These are phyloP conservation scores for Microdochium bolleyi DNA, from an alignment of 2,329 filamentous ascomycete genomes.

Conservation along the genomic window DNA sequence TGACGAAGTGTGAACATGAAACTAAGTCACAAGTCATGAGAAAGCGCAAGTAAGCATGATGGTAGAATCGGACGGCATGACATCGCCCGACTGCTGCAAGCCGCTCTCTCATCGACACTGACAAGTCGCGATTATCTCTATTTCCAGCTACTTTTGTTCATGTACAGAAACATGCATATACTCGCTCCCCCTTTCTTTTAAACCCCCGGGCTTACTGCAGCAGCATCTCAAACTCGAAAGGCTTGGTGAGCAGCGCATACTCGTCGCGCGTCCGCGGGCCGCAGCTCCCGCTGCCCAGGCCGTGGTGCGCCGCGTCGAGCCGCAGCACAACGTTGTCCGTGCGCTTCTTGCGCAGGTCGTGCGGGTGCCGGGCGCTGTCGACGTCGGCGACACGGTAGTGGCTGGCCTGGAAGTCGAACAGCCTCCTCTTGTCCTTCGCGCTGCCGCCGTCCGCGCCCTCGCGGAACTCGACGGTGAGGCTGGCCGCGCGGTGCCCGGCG, in stretches of 20 bases:
- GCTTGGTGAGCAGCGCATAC: not conserved
- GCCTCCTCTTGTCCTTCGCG: slow-evolving; percentile 19
- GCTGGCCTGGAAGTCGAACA: slow-evolving; percentile 48
- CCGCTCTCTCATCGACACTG: too few species aligned
- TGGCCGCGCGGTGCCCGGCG: slow-evolving; percentile 8
- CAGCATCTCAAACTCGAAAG: not conserved
- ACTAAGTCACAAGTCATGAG: too few species aligned
- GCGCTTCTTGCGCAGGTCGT: not conserved
- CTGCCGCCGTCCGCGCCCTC: slow-evolving; percentile 15
- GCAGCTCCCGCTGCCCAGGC: not conserved
- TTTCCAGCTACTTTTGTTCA: too few species aligned
- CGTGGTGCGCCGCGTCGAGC: slow-evolving; percentile 1
- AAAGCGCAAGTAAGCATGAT: too few species aligned
- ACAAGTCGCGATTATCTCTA: too few species aligned
- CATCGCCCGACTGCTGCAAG: too few species aligned
- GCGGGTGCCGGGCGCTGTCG: not conserved
- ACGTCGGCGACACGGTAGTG: slow-evolving; percentile 10
- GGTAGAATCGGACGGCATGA: too few species aligned
- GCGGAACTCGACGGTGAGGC: slow-evolving; percentile 16
- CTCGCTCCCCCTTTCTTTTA: too few species aligned
- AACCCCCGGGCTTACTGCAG: too few species aligned
- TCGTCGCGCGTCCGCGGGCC: not conserved
- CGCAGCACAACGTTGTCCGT: not conserved
- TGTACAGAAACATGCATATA: too few species aligned
- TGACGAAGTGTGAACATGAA: too few species aligned